These are phyloP conservation scores for Blastocystis sp. DNA, from an alignment of 352 stramenopile species.

Conservation along the genomic window DNA sequence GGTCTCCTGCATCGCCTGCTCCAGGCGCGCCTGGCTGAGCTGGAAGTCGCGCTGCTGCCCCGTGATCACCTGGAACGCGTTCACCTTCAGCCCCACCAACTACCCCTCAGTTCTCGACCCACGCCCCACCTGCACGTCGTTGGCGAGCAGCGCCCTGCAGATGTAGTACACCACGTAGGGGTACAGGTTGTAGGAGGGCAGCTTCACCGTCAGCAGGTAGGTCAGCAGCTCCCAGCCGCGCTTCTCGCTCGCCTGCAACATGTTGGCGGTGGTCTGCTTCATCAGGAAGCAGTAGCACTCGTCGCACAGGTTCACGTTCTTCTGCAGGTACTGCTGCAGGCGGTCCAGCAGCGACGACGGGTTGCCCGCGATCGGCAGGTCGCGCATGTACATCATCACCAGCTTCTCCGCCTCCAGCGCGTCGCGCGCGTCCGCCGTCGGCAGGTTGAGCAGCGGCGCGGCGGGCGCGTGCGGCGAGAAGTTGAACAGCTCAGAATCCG, in stretches of 20 bases:
- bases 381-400: constrained; percentile 69
- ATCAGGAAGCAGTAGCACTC: constrained; percentile 63
- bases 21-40: constrained; percentile 2
- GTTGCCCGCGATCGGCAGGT: constrained; percentile 43
- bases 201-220: constrained; percentile 14
- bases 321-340: background rate
- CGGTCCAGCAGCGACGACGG: constrained; percentile 11
- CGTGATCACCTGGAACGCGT: constrained; percentile 17
- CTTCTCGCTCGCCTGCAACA: constrained; percentile 37
- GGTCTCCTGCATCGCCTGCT: background rate
- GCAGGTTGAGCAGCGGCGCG: background rate
- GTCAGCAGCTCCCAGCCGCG: constrained; percentile 43
- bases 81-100: constrained; percentile 28
- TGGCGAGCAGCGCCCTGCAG: constrained; percentile 7
- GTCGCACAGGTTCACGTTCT: background rate
- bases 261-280: constrained; percentile 61
- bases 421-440: background rate
- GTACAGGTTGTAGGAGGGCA: constrained; percentile 26
- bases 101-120: background rate
- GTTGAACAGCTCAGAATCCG: constrained; percentile 30
- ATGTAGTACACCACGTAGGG: constrained; percentile 51
- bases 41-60: constrained; percentile 1
- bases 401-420: constrained; percentile 6
- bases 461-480: constrained; percentile 20
- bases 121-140: constrained; percentile 7